Conservation (phyloP, 2,329 filamentous ascomycete species). For the Aspergillus fumigatiaffinis region DNA sequence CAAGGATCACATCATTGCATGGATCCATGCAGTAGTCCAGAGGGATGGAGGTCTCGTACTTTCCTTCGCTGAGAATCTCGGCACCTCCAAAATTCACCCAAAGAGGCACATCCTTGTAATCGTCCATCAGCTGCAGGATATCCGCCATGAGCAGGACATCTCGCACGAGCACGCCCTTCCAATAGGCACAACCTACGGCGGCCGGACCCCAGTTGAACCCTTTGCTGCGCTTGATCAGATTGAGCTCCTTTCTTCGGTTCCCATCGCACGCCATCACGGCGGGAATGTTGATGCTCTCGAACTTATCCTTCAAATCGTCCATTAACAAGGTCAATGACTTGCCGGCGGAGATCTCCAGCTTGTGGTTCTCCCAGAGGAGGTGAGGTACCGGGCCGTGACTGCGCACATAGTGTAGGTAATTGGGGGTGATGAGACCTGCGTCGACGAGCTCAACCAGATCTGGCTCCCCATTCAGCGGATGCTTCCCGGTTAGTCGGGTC, state of each 20-base stretch:
- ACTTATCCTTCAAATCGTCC: conserved; percentile 44
- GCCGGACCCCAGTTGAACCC: conserved; percentile 48
- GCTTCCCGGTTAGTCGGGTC: conserved; percentile 51
- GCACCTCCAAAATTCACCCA: conserved; percentile 52
- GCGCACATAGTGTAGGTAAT: conserved; percentile 50
- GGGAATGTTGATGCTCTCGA: conserved; percentile 47
- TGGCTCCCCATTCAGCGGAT: conserved; percentile 51
- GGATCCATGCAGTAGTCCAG: conserved; percentile 48
- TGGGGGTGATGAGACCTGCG: conserved; percentile 50
- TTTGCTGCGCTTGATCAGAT: conserved; percentile 47
- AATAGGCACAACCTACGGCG: conserved; percentile 49
- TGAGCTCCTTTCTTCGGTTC: conserved; percentile 51
- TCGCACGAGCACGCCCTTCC: conserved; percentile 46
- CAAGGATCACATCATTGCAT: conserved; percentile 47
- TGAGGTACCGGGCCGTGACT: conserved; percentile 53
- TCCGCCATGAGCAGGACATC: conserved; percentile 45
- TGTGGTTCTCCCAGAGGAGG: conserved; percentile 49
- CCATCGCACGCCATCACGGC: conserved; percentile 49
- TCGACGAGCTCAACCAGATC: conserved; percentile 42
- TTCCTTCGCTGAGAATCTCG: conserved; percentile 46
- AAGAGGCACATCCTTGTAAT: conserved; percentile 17
- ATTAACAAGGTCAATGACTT: conserved; percentile 39
- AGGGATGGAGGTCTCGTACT: conserved; percentile 48
- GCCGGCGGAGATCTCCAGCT: conserved; percentile 43
- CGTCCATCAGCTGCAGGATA: conserved; percentile 20